A percentile compares a stretch with the other conserved stretches of the same genome.
Evolutionary conservation across 208 protist genomes (phyloP).

Genomic region (Wallacemonas sp.): DNA sequence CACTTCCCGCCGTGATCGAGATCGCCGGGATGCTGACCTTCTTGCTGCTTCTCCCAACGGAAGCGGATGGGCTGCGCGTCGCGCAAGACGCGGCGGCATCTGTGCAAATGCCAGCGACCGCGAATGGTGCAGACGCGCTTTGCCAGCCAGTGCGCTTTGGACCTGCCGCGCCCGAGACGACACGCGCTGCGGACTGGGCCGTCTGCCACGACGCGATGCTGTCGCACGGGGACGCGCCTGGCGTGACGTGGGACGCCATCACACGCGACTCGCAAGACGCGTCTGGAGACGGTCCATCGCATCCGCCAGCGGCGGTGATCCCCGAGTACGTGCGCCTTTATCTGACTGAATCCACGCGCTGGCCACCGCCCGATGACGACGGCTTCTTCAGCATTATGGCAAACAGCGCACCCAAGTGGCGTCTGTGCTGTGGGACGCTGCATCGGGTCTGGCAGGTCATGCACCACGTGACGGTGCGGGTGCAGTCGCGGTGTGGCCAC

Average conservation of each 20-base stretch:
- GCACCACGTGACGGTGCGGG: background rate
- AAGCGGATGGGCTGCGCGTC: too few relatives aligned
- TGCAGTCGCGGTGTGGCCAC: background rate
- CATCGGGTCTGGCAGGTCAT: background rate
- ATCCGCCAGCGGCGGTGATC: background rate
- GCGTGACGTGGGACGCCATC: too few relatives aligned
- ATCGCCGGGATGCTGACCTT: slow-evolving; percentile 49
- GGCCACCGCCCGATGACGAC: background rate
- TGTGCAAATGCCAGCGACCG: too few relatives aligned
- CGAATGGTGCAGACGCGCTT: too few relatives aligned
- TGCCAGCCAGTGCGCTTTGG: slow-evolving; percentile 23
- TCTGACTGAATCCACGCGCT: background rate
- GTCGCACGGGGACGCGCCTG: background rate
- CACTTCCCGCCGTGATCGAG: slow-evolving; percentile 75
- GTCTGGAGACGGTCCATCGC: background rate
- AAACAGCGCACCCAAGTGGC: slow-evolving; percentile 1
- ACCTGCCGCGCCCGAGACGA: slow-evolving; percentile 33
- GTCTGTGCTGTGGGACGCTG: background rate
- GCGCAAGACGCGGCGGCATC: too few relatives aligned
- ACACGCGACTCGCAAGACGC: background rate
- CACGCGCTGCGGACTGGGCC: slow-evolving; percentile 13
- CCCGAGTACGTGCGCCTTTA: slow-evolving; percentile 10
- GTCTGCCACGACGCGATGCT: background rate
- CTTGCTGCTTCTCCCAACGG: background rate
- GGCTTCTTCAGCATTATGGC: slow-evolving; percentile 13